Conservation (phyloP, 768 basidiomycete species). For the Lactarius hatsudake region DNA sequence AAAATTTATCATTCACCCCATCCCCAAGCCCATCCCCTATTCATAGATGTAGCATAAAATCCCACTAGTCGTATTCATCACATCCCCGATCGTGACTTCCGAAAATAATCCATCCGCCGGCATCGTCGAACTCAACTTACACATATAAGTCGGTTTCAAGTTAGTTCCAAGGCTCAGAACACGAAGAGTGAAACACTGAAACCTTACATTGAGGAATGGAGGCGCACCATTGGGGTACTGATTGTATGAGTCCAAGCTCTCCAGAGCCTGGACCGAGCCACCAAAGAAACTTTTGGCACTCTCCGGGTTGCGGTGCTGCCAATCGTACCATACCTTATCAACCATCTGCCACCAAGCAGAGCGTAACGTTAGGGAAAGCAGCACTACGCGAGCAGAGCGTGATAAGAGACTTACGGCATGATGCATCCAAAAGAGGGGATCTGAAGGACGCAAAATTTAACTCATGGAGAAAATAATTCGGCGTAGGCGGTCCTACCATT, state of each 20-base stretch:
- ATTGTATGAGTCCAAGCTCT: conserved; percentile 27
- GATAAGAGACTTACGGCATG: conserved; percentile 33
- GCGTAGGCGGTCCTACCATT: conserved; percentile 30
- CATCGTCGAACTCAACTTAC: conserved; percentile 33
- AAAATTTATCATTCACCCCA: background rate
- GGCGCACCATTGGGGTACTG: conserved; percentile 32
- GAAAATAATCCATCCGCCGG: conserved; percentile 34
- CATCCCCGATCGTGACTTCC: conserved; percentile 30
- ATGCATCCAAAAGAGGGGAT: conserved; percentile 39
- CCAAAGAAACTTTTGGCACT: conserved; percentile 35
- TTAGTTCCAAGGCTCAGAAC: background rate
- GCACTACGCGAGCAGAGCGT: background rate
- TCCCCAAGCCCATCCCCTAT: conserved; percentile 10
- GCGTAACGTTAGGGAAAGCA: background rate
- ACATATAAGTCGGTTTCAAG: background rate
- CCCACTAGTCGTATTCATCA: conserved; percentile 35
- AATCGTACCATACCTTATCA: conserved; percentile 40
- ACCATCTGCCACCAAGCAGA: conserved; percentile 32
- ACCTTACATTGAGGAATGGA: conserved; percentile 31
- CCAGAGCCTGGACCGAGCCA: conserved; percentile 33
- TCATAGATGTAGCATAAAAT: conserved; percentile 39
- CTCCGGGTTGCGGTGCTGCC: conserved; percentile 33
- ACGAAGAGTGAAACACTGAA: background rate
- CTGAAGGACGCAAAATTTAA: conserved; percentile 22
- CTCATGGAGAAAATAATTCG: background rate